Evolutionary conservation across 2,329 filamentous ascomycete genomes (phyloP).

Genomic region (Coniochaeta sp.): DNA sequence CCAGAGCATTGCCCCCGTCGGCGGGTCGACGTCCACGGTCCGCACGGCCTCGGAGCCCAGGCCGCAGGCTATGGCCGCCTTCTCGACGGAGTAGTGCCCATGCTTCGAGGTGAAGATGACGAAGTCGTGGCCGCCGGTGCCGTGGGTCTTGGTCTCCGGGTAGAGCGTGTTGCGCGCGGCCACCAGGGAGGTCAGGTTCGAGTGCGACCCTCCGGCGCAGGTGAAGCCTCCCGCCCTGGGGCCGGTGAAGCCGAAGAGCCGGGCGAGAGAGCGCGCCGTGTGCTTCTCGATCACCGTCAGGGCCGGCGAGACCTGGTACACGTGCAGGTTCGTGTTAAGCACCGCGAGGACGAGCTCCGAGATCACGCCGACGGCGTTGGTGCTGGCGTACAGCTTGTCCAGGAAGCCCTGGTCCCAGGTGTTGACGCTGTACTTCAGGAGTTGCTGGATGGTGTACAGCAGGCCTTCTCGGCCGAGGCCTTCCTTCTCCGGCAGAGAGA

Average conservation of each 20-base stretch:
- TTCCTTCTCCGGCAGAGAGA: constrained; percentile 48
- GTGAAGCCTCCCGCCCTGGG: constrained; percentile 66
- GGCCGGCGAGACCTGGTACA: constrained; percentile 89
- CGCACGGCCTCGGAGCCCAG: constrained; percentile 71
- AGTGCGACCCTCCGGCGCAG: constrained; percentile 75
- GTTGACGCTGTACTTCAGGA: constrained; percentile 85
- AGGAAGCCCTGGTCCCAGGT: constrained; percentile 98
- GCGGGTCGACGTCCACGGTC: constrained; percentile 63
- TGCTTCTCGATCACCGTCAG: constrained; percentile 82
- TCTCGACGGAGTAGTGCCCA: constrained; percentile 12
- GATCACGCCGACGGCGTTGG: constrained; percentile 76
- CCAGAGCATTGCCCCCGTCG: constrained; percentile 62
- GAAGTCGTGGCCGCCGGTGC: constrained; percentile 60
- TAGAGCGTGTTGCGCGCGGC: constrained; percentile 83
- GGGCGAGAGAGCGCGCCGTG: constrained; percentile 65
- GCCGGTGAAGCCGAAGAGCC: constrained; percentile 68
- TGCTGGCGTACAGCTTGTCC: constrained; percentile 90
- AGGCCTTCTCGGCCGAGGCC: constrained; percentile 67
- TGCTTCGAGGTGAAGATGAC: constrained; percentile 72
- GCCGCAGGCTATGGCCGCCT: constrained; percentile 86
- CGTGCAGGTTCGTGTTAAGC: constrained; percentile 90
- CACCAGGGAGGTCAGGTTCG: constrained; percentile 79
- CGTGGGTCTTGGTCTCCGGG: constrained; percentile 66
- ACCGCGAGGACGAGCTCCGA: constrained; percentile 78
- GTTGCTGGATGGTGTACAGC: constrained; percentile 58